Base-by-base conservation (phyloP, 2,329 filamentous ascomycete species). In the Talaromyces sp. region DNA sequence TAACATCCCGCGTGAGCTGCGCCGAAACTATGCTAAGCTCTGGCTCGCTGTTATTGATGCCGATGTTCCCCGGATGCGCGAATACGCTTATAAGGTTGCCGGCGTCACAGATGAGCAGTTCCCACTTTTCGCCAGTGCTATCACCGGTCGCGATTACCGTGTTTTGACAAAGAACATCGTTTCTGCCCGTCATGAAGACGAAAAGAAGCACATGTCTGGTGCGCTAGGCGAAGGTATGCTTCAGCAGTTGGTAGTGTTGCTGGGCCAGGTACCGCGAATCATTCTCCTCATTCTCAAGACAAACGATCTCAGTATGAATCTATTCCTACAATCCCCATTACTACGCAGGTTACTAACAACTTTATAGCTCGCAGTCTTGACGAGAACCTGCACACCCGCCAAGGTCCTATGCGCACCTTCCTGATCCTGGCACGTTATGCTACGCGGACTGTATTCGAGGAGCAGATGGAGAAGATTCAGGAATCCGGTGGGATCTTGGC, bases 241-340 rank as follows among this genome's bases (percentile, higher is more conserved):
- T 33, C 89, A 89, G 56, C 88, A 97, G 65, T 80, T 99, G 6
- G 90, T 99, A 7, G 87, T 92, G 61, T 79, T 99, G 61, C 83
- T 99, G 4, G 90, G 91, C 43, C 85, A 90, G 64, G 92, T 99
- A 6, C 94, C 94, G 0, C 81, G 91, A 40, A 90, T 99, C 60
- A 96, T 99, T 49, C 81, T 99, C 11, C 80, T 99, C 24, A 97
- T 99, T 61, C 81, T 99, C 57, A 99, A 99, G 77, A 99, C 94
- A 2, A 99, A 99, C 70, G 94, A 99, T 74, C 78, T 99, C 35
- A 99, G 80, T 83, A 74, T 68, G 80, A 74, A 33, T 9, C 40
- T 13, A 14, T 29, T 44, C 6, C 27, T 41, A 5, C 33, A 7
- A 7, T 7, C 29, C 4, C 2, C 16, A 39, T 9, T 24, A 37